Conservation (phyloP, 176 grass and related monocot genomes). For the Triticum dicoccoides region DNA sequence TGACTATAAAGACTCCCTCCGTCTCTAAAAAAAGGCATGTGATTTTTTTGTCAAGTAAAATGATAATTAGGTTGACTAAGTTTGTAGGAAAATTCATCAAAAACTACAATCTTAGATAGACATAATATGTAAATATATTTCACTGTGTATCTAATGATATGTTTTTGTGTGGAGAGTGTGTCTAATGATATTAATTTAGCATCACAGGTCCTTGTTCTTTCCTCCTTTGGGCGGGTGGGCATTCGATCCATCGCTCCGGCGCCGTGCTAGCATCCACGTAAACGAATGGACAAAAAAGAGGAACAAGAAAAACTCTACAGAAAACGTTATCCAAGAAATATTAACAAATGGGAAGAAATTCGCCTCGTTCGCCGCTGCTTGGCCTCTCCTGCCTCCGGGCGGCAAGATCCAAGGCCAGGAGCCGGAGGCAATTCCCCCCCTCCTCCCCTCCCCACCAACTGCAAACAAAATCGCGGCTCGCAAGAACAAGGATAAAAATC, state of each 20-base stretch:
- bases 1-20: too few species aligned
- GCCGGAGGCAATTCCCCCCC: neutral
- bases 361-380: constrained; percentile 38
- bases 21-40: too few species aligned
- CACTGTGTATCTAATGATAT: too few species aligned
- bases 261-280: constrained; percentile 18
- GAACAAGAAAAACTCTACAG: neutral
- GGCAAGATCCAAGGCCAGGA: constrained; percentile 23
- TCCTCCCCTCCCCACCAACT: neutral
- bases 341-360: neutral
- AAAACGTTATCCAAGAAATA: neutral
- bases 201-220: too few species aligned
- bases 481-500: constrained; percentile 32
- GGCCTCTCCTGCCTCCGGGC: constrained; percentile 31
- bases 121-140: too few species aligned
- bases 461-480: constrained; percentile 20
- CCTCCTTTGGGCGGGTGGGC: too few species aligned
- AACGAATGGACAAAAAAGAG: constrained; percentile 24
- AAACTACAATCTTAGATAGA: too few species aligned
- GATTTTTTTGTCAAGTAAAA: too few species aligned
- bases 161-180: too few species aligned
- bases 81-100: too few species aligned
- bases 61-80: too few species aligned
- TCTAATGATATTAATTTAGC: too few species aligned
- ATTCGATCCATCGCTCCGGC: neutral